Evolutionary conservation across 1,284 basidiomycete species (phyloP).

Genomic region (Sporisorium exsertum): DNA sequence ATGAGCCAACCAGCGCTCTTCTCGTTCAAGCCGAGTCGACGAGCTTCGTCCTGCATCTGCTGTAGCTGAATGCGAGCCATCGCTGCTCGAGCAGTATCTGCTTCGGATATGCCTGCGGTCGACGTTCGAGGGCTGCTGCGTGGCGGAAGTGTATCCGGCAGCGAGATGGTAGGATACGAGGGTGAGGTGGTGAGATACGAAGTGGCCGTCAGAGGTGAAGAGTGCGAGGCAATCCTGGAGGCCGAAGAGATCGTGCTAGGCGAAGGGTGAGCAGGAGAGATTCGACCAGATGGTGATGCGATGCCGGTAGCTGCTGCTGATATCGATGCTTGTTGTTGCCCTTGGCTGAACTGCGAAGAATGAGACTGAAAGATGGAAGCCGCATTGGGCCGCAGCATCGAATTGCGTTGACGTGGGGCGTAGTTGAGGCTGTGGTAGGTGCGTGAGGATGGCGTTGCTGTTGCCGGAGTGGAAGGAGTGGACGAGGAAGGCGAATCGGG

Average conservation of each 20-base stretch:
- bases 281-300: neutral
- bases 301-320: neutral
- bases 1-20: slow-evolving; percentile 41
- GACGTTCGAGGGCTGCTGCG: neutral
- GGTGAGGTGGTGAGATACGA: slow-evolving; percentile 24
- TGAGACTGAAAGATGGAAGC: slow-evolving; percentile 28
- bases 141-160: slow-evolving; percentile 9
- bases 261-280: slow-evolving; percentile 5
- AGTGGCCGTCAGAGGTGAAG: slow-evolving; percentile 11
- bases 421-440: slow-evolving; percentile 37
- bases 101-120: neutral
- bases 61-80: slow-evolving; percentile 24
- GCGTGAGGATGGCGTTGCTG: slow-evolving; percentile 9
- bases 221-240: neutral
- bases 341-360: slow-evolving; percentile 6
- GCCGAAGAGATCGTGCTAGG: neutral
- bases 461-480: slow-evolving; percentile 21
- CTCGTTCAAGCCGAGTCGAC: slow-evolving; percentile 22
- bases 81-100: slow-evolving; percentile 6
- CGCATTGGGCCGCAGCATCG: slow-evolving; percentile 19
- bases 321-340: neutral
- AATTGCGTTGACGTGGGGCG: slow-evolving; percentile 28
- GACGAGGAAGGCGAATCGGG: slow-evolving; percentile 15
- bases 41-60: slow-evolving; percentile 32
- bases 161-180: slow-evolving; percentile 26